A percentile compares a stretch with the other conserved stretches of the same genome.
Evolutionary conservation across 106 monocot species (phyloP).

Genomic region (Apostasia ramifera): DNA sequence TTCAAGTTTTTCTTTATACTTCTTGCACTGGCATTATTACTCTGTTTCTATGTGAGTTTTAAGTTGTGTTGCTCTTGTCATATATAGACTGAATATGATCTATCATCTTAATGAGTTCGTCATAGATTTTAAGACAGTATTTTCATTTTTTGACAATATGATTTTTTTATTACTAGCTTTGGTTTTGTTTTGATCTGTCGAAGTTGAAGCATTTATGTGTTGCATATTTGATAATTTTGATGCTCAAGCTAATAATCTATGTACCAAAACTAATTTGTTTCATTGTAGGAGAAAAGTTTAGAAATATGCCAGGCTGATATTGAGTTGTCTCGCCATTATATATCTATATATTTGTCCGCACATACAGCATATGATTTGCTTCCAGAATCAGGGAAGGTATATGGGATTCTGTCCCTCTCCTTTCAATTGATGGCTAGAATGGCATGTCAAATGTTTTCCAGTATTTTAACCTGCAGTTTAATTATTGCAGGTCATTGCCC

Average conservation of each 20-base stretch:
- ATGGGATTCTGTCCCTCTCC: neutral
- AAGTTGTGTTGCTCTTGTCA: too few species aligned
- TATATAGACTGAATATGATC: too few species aligned
- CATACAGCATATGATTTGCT: constrained; percentile 77
- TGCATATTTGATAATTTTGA: too few species aligned
- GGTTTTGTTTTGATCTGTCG: too few species aligned
- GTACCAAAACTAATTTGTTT: neutral
- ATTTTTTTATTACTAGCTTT: too few species aligned
- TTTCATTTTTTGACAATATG: neutral
- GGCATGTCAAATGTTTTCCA: neutral
- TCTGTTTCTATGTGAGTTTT: too few species aligned
- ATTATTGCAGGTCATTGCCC: constrained; percentile 67
- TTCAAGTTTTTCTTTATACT: too few species aligned
- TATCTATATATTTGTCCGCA: constrained; percentile 49
- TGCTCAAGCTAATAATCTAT: neutral
- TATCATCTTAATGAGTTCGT: too few species aligned
- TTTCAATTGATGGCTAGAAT: neutral
- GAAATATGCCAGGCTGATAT: constrained; percentile 53
- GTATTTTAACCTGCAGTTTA: neutral
- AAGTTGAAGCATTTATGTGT: too few species aligned
- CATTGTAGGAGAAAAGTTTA: constrained; percentile 29
- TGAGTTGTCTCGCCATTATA: constrained; percentile 43
- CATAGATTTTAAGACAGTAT: neutral
- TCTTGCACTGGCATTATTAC: too few species aligned
- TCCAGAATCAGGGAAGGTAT: constrained; percentile 89